Evolutionary conservation across 305 asterid species (phyloP).

Genomic region (Salvia sclarea): DNA sequence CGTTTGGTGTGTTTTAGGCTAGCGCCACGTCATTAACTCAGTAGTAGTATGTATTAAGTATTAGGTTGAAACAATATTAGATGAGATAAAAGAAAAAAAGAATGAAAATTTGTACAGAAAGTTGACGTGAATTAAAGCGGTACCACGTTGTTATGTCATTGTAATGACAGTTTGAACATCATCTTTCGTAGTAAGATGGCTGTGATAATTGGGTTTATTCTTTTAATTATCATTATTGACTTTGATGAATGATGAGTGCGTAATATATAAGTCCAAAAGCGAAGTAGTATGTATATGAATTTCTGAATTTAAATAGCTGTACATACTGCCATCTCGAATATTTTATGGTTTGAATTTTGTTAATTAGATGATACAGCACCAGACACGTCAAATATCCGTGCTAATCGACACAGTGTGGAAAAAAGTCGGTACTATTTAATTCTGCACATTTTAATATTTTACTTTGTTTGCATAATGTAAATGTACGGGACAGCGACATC

Average conservation of each 20-base stretch:
- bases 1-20: conserved; percentile 52
- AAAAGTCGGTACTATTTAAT: neutral
- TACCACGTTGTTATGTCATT: conserved; percentile 27
- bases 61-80: conserved; percentile 16
- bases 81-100: neutral
- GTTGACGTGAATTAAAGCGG: conserved; percentile 31
- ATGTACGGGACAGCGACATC: too few relatives aligned
- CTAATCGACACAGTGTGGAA: neutral
- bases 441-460: neutral
- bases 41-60: conserved; percentile 11
- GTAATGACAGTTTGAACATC: conserved; percentile 23
- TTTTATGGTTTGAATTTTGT: neutral
- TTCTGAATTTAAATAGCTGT: too few relatives aligned
- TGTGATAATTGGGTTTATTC: conserved; percentile 3
- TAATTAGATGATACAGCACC: neutral
- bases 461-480: neutral
- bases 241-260: conserved; percentile 1
- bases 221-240: conserved; percentile 19
- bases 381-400: neutral
- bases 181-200: neutral
- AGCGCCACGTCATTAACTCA: neutral
- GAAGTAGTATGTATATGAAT: too few relatives aligned
- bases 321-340: neutral
- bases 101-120: conserved; percentile 24
- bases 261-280: neutral